Percentiles rank a stretch among this genome's conserved stretches.
phyloP scores from a whole-genome alignment of 2,329 filamentous ascomycete genomes.

The Penicillium sp. region DNA sequence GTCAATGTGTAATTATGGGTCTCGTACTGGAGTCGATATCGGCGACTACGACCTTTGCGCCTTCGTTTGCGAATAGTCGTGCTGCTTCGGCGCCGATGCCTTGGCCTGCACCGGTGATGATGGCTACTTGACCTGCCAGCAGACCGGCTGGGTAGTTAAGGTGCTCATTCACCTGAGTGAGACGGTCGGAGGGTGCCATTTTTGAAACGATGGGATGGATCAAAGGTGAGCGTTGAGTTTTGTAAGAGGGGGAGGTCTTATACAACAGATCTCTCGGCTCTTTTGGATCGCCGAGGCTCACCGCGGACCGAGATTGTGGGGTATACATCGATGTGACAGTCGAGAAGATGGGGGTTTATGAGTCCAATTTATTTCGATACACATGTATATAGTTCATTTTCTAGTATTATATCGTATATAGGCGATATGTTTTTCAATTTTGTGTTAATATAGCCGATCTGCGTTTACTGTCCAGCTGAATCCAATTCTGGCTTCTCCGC shows the following conservation, averaged over 20 bases:
- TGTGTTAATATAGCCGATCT: conserved; percentile 7
- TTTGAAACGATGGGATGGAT: conserved; percentile 6
- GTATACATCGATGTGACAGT: conserved; percentile 4
- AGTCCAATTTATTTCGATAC: too few relatives aligned
- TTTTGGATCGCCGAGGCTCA: conserved; percentile 16
- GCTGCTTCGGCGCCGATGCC: conserved; percentile 82
- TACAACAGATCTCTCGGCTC: conserved; percentile 6
- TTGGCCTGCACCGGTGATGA: conserved; percentile 78
- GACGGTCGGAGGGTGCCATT: conserved; percentile 47
- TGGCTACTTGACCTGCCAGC: conserved; percentile 70
- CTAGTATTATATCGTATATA: conserved; percentile 1
- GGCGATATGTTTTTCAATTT: conserved; percentile 4
- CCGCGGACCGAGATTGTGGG: conserved; percentile 19
- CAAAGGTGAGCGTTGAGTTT: neutral
- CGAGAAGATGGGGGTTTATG: neutral
- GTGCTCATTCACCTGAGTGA: conserved; percentile 65
- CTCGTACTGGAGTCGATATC: conserved; percentile 65
- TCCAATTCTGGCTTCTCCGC: conserved; percentile 1
- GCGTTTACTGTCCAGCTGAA: conserved; percentile 13
- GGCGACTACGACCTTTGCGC: conserved; percentile 71
- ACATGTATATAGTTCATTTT: neutral
- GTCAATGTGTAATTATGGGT: neutral
- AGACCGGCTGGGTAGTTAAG: conserved; percentile 75
- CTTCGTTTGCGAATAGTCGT: conserved; percentile 74
- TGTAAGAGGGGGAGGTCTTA: conserved; percentile 1